These are phyloP conservation scores for Ceriops decandra DNA, from an alignment of 345 rosid species.

Conservation along the genomic window DNA sequence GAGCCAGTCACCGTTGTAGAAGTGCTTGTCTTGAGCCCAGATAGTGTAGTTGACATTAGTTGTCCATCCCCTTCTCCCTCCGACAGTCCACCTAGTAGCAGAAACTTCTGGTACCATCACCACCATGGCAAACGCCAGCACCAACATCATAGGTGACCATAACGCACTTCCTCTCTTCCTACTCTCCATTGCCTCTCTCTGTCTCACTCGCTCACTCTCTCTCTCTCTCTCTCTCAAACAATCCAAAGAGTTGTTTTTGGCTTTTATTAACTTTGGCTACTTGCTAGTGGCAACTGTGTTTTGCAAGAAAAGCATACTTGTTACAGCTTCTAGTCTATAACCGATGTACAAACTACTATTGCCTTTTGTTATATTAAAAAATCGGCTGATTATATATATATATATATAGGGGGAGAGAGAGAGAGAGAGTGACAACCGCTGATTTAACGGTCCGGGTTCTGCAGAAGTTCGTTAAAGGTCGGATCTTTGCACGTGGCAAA, in stretches of 20 bases:
- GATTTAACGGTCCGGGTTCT: too few species aligned
- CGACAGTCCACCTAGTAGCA: slow-evolving; percentile 65
- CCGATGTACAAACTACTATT: too few species aligned
- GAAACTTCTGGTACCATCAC: slow-evolving; percentile 39
- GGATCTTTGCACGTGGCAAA: too few species aligned
- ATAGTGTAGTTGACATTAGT: slow-evolving; percentile 66
- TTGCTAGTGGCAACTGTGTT: too few species aligned
- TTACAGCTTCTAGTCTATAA: too few species aligned
- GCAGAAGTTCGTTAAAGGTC: too few species aligned
- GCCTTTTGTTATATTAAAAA: too few species aligned
- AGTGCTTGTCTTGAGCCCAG: slow-evolving; percentile 79
- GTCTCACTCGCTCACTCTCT: slow-evolving; percentile 19
- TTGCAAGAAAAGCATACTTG: too few species aligned
- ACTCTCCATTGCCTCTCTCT: slow-evolving; percentile 26
- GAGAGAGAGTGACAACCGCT: too few species aligned
- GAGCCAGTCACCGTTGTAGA: slow-evolving; percentile 93
- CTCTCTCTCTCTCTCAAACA: slow-evolving; percentile 22
- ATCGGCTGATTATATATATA: too few species aligned
- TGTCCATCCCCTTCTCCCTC: slow-evolving; percentile 60
- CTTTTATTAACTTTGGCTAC: not conserved
- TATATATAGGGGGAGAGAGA: too few species aligned
- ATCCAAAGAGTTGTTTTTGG: not conserved
- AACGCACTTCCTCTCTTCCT: slow-evolving; percentile 13
- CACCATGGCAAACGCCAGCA: slow-evolving; percentile 30
- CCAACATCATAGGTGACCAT: slow-evolving; percentile 19